Base-by-base conservation (phyloP, 148 eudicot genomes). In the Chenopodium album region DNA sequence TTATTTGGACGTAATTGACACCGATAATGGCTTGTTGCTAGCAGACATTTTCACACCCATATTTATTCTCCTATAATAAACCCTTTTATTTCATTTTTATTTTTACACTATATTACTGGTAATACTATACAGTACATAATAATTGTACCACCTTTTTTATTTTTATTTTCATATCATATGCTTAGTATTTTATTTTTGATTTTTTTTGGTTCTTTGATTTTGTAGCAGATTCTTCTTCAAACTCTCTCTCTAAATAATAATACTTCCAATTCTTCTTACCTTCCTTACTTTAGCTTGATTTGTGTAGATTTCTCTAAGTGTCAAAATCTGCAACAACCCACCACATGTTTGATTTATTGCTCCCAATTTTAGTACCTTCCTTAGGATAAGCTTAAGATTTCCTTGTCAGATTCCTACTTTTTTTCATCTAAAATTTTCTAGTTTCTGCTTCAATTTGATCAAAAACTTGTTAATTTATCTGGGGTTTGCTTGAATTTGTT, bases 41-140 rank as follows among this genome's bases (percentile, higher is more conserved):
- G 84, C 81, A 79, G 79, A 83, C 88, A 81, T 83, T 76, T 87
- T 52, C 67, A 60, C 87, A 32, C 34, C 87, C 87, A 82, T 84
- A 80, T 84, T 88, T 85, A 76, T 81, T 16, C 22, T 41, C 5
- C 44, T 41, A 41, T 6, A 37, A 5, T 41, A 56, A 56, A 17
- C 62, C 20, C 5, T 14, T 56, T 56, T 3, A 14, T 56, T 56
- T 56, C 4, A 9, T 48, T 48, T 48, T 48, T 10, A 48, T 48
- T 48, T 9, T 48, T 48, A 48, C 13, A 1, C 14, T 50, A 50
- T 13, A 50, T 59, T 67, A 75, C 44, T 26, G 26, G 26, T 26
- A 26, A 26, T 75, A 7, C 66, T 71, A 41, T 41, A 41, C 44
- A 41, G 44, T 41, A 41, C 44, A 41, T 41, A 41, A 41, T 41